A percentile compares a stretch with the other conserved stretches of the same genome.
phyloP scores from a whole-genome alignment of 2,329 filamentous ascomycete genomes.

The Penicillium sp. region DNA sequence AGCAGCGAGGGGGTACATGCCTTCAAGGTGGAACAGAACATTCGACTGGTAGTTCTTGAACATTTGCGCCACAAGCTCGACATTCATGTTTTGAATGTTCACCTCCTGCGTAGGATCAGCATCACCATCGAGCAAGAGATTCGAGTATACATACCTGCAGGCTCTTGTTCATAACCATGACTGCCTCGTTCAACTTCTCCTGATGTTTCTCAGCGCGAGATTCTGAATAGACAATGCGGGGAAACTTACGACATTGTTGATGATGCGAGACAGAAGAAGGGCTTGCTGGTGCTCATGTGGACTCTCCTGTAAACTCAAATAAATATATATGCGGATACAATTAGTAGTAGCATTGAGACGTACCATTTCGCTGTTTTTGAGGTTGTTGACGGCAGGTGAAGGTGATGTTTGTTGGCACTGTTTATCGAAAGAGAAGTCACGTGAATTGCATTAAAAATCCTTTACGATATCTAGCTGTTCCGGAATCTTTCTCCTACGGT shows the following conservation, averaged over 20 bases:
- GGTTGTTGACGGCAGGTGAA: slow-evolving; percentile 7
- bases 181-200: slow-evolving; percentile 97
- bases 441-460: slow-evolving; percentile 11
- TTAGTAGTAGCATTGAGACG: neutral
- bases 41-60: slow-evolving; percentile 99
- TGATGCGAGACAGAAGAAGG: slow-evolving; percentile 89
- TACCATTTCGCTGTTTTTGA: slow-evolving; percentile 23
- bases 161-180: slow-evolving; percentile 89
- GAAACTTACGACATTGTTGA: slow-evolving; percentile 86
- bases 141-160: slow-evolving; percentile 67
- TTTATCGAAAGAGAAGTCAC: slow-evolving; percentile 11
- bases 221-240: neutral
- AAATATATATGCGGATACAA: neutral
- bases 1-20: slow-evolving; percentile 53
- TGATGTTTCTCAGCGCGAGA: slow-evolving; percentile 43
- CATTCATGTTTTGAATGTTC: slow-evolving; percentile 98
- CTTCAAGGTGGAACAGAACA: slow-evolving; percentile 95
- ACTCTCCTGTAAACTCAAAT: slow-evolving; percentile 67
- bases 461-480: neutral
- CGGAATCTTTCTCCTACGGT: no score
- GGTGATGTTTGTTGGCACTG: slow-evolving; percentile 1
- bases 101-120: slow-evolving; percentile 69
- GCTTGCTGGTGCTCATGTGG: slow-evolving; percentile 98
- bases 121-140: neutral
- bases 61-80: slow-evolving; percentile 97